Evolutionary conservation across 495 filamentous ascomycete species (phyloP).

Genomic region (Rostrohypoxylon terebratum): DNA sequence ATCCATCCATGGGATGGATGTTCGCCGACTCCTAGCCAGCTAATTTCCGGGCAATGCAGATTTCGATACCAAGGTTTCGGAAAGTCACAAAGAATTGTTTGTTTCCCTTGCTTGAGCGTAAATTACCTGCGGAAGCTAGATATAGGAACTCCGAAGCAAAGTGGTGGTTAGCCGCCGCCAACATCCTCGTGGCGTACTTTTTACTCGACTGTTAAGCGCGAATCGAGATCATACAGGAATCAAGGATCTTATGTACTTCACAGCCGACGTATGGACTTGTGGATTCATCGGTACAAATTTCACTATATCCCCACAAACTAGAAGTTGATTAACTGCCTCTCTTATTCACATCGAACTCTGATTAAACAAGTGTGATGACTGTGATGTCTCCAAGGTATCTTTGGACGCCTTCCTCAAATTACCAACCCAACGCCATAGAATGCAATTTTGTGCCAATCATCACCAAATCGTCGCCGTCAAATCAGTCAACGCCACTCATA

Average conservation of each 20-base stretch:
- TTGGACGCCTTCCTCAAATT: constrained; percentile 41
- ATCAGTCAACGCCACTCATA: constrained; percentile 14
- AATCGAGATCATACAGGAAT: not conserved
- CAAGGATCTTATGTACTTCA: too few relatives aligned
- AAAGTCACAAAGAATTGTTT: constrained; percentile 2
- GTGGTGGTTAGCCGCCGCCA: constrained; percentile 13
- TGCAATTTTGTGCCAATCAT: constrained; percentile 40
- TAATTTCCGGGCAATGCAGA: constrained; percentile 13
- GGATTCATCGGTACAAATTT: not conserved
- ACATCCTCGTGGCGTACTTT: constrained; percentile 10
- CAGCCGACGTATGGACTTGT: constrained; percentile 2
- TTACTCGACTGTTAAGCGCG: constrained; percentile 25
- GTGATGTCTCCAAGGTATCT: constrained; percentile 8
- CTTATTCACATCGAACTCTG: constrained; percentile 22
- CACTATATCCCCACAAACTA: not conserved
- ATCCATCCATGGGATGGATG: not conserved
- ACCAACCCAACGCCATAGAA: constrained; percentile 47
- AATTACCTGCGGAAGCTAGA: not conserved
- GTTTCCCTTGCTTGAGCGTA: not conserved
- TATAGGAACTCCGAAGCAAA: constrained; percentile 8
- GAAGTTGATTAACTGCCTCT: not conserved
- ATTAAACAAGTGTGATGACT: constrained; percentile 15
- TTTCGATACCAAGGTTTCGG: not conserved
- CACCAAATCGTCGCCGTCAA: constrained; percentile 17
- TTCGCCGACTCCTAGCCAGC: constrained; percentile 10